Conservation (phyloP, 768 basidiomycete species). For the Mycena albidolilacea region DNA sequence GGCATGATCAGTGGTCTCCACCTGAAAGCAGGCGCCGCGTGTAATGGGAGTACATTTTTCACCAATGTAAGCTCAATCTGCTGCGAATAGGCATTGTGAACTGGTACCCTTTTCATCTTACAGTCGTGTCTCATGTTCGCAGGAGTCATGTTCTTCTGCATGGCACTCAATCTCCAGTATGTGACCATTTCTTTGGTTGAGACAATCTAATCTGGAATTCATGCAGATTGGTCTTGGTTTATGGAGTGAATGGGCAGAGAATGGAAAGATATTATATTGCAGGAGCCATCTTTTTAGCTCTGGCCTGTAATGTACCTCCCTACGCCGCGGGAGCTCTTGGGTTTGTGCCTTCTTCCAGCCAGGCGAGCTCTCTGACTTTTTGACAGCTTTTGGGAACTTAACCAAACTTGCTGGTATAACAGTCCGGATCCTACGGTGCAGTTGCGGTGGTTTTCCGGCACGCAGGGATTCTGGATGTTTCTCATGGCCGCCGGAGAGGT, state of each 20-base stretch:
- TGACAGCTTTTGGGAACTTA: conserved; percentile 7
- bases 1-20: background rate
- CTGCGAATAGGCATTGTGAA: background rate
- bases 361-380: background rate
- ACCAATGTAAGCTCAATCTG: background rate
- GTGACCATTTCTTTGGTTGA: background rate
- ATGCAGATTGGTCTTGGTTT: conserved; percentile 24
- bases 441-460: conserved; percentile 25
- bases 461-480: conserved; percentile 26
- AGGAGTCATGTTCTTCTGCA: conserved; percentile 18
- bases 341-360: background rate
- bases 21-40: background rate
- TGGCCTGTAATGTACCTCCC: conserved; percentile 11
- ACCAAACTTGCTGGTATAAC: conserved; percentile 25
- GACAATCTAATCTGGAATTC: background rate
- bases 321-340: conserved; percentile 27
- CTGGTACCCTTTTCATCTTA: background rate
- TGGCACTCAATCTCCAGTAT: conserved; percentile 25
- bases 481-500: conserved; percentile 24
- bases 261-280: conserved; percentile 33
- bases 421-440: conserved; percentile 1
- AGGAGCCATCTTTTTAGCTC: background rate
- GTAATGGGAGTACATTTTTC: conserved; percentile 19
- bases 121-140: conserved; percentile 22
- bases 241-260: conserved; percentile 21